phyloP scores from a whole-genome alignment of 306 rosid species.

The Gillenia trifoliata region DNA sequence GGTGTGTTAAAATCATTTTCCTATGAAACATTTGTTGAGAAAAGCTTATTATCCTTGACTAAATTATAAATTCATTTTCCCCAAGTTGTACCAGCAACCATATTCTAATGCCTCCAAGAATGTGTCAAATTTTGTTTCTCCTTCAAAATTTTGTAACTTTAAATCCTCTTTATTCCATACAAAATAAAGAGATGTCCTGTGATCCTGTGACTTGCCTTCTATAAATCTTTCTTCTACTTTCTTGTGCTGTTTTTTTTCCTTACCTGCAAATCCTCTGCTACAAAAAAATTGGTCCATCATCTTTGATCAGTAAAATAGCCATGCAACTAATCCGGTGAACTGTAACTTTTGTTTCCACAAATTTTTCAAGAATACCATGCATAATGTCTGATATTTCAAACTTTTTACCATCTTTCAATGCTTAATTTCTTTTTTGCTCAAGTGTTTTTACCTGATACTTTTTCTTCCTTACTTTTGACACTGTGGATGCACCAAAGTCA shows the following conservation, averaged over 20 bases:
- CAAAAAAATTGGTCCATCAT: background rate
- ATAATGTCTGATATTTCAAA: background rate
- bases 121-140: background rate
- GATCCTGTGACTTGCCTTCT: background rate
- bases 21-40: background rate
- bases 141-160: background rate
- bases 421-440: background rate
- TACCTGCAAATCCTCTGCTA: too few species aligned
- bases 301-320: background rate
- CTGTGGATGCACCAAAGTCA: slow-evolving; percentile 18
- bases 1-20: too few species aligned
- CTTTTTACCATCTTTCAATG: background rate
- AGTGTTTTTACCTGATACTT: background rate
- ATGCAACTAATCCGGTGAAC: background rate
- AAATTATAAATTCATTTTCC: background rate
- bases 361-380: background rate
- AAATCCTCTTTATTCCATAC: background rate
- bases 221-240: too few species aligned
- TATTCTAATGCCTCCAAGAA: background rate
- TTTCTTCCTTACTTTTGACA: background rate
- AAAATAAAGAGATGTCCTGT: background rate
- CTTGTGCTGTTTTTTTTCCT: too few species aligned
- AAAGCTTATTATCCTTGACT: background rate
- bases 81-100: background rate
- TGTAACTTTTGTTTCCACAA: background rate